Base-by-base conservation (phyloP, 1,284 basidiomycete genomes). In the Papiliotrema terrestris region DNA sequence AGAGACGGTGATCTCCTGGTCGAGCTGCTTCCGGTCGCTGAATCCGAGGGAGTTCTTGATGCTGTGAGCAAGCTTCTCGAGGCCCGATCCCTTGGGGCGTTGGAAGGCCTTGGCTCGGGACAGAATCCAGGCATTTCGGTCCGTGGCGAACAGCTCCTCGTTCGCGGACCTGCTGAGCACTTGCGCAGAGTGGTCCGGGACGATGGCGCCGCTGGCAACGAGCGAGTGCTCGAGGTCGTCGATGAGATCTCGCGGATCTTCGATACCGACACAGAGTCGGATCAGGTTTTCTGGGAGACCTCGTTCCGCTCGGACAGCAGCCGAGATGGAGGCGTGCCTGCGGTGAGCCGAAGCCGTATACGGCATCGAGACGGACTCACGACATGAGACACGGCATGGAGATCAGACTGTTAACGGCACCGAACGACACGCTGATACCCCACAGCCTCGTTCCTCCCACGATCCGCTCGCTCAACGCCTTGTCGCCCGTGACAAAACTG, bases 301-400 rank as follows among this genome's bases (percentile, higher is more conserved):
- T 57, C 96, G 89, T 51, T 86, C 93, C 26, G 91, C 92, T 37
- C 96, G 88, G 22, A 87, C 86, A 36, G 91, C 89, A 32, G 95
- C 85, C 69, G 97, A 93, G 66, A 99, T 99, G 39, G 94, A 98
- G 26, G 96, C 94, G 77, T 99, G 96, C 25, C 92, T 95, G 62
- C 37, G 11, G 56, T 41, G 58, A 46, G 26, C 15, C n/a, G 11
- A 52, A 43, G 48, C 52, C 50, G 44, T 35, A 29, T 37, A 29
- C 22, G 25, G 20, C 26, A 37, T 15, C 26, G 37, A 46, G 32
- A 15, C 20, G 41, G n/a, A 84, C 91, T 78, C 77, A 95, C 92
- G 92, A 96, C 96, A 99, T 98, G 65, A 94, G 86, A 76, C 96
- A 98, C 44, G 96, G 96, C 96, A 99, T 98, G 66, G 91, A 94